A percentile compares a stretch with the other conserved stretches of the same genome.
Conservation (phyloP, 306 rosid species). For the Gastrolobium villosum region DNA sequence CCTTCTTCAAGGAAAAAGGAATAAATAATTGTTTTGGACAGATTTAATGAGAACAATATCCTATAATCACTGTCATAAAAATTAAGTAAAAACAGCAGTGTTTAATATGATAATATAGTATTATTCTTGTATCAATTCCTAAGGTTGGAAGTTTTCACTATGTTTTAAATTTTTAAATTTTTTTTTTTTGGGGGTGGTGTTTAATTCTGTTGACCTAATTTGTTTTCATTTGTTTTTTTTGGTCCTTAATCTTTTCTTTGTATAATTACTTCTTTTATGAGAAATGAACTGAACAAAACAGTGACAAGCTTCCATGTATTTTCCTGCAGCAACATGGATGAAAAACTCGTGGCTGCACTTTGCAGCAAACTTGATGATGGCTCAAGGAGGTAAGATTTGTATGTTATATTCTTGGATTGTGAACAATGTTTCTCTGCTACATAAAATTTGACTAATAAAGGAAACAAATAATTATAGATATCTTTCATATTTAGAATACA, state of each 20-base stretch:
- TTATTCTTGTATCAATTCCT: slow-evolving; percentile 18
- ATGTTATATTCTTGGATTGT: slow-evolving; percentile 14
- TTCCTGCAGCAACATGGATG: slow-evolving; percentile 82
- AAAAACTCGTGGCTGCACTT: slow-evolving; percentile 94
- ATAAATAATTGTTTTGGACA: slow-evolving; percentile 2
- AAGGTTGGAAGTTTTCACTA: slow-evolving; percentile 26
- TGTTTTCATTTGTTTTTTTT: slow-evolving; percentile 4
- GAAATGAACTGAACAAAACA: slow-evolving; percentile 32
- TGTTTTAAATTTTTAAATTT: background rate
- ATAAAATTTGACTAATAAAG: background rate
- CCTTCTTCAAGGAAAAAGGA: slow-evolving; percentile 19
- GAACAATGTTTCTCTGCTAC: slow-evolving; percentile 30
- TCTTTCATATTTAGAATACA: too few species aligned
- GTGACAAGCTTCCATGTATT: slow-evolving; percentile 38
- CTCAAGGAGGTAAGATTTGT: slow-evolving; percentile 65
- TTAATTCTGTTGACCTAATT: slow-evolving; percentile 26
- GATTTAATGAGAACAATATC: background rate
- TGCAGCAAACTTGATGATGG: slow-evolving; percentile 67
- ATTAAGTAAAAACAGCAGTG: background rate
- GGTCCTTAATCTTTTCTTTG: slow-evolving; percentile 24
- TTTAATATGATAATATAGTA: slow-evolving; percentile 27
- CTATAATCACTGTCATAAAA: too few species aligned
- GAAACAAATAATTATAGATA: too few species aligned
- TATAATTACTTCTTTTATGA: background rate
- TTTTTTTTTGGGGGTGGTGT: background rate